Evolutionary conservation across 2,329 filamentous ascomycete species (phyloP).

Genomic region (Metarhizium anisopliae): DNA sequence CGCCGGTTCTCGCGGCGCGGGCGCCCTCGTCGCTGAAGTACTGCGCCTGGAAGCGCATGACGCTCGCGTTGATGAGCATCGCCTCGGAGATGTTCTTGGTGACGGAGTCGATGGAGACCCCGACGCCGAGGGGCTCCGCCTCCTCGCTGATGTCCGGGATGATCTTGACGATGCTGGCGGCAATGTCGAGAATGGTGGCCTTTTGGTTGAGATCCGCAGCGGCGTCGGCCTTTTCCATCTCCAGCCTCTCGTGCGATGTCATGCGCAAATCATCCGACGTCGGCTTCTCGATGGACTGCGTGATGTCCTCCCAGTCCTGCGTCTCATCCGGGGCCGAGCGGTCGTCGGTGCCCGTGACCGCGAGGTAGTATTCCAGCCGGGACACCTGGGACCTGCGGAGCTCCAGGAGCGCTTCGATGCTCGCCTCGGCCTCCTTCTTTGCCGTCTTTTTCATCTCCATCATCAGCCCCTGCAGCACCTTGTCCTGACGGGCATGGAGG

Average conservation of each 20-base stretch:
- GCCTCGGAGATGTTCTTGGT: not conserved
- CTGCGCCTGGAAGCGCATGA: not conserved
- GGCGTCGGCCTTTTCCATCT: not conserved
- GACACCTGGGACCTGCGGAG: not conserved
- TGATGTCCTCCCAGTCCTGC: not conserved
- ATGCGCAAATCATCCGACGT: not conserved
- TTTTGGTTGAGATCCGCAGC: not conserved
- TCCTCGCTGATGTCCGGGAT: not conserved
- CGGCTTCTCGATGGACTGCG: not conserved
- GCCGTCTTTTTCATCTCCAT: not conserved
- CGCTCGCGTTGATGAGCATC: not conserved
- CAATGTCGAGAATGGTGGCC: not conserved
- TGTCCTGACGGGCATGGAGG: not conserved
- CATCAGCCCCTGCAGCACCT: not conserved
- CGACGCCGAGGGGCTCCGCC: not conserved
- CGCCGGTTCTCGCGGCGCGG: not conserved
- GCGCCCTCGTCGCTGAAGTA: not conserved
- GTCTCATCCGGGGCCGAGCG: not conserved
- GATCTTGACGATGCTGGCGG: not conserved
- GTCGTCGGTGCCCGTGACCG: not conserved
- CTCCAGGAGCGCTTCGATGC: not conserved
- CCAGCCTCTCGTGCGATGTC: not conserved
- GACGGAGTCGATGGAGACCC: not conserved
- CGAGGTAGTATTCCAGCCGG: not conserved
- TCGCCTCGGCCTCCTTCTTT: not conserved